Percentiles rank a stretch among this genome's conserved stretches.
Conservation (phyloP, 306 rosid species). For the Vachellia pachyceras region DNA sequence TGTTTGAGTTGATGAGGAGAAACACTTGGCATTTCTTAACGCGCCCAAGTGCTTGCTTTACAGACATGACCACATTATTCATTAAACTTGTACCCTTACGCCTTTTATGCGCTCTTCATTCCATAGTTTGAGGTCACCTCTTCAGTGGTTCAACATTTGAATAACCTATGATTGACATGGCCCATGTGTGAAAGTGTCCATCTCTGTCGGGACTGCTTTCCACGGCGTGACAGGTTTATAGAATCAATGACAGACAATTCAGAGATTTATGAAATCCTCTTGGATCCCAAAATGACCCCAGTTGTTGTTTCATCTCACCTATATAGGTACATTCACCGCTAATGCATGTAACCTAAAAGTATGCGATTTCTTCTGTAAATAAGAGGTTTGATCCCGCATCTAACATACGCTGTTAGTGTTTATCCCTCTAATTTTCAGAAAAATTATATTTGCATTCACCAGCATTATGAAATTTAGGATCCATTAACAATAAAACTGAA, state of each 20-base stretch:
- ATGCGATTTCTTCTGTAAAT: no score
- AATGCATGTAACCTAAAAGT: no score
- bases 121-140: neutral
- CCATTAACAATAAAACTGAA: neutral
- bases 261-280: neutral
- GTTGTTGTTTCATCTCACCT: neutral
- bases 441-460: neutral
- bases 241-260: neutral
- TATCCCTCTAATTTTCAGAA: no score
- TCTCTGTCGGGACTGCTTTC: neutral
- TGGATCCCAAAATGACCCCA: no score
- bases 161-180: neutral
- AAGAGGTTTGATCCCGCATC: no score
- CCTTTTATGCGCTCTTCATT: neutral
- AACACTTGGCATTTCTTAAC: neutral
- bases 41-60: neutral
- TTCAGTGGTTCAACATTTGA: neutral
- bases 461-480: neutral
- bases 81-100: neutral
- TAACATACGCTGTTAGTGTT: no score
- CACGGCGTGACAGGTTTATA: neutral
- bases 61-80: no score
- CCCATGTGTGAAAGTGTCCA: neutral
- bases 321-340: no score
- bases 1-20: neutral